Evolutionary conservation across 768 basidiomycete species (phyloP), one percentile per base, ranked within the genome.

Genomic region (Tulasnella sp.): DNA sequence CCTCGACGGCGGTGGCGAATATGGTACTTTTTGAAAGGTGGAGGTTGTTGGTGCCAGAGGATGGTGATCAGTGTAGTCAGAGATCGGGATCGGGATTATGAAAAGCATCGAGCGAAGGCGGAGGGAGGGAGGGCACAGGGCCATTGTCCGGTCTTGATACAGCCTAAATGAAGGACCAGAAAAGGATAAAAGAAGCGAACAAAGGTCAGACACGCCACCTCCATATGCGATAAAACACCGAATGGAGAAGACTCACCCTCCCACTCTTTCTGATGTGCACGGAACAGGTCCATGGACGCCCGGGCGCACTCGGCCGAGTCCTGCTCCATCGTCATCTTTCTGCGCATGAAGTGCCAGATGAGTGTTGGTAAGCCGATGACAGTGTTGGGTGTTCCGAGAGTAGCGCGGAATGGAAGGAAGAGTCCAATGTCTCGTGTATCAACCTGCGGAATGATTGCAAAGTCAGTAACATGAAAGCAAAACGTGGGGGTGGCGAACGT

Each of bases 261-360:
- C 60, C 60, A 61, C 22, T 61, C 53, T 48, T 55, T 52, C 38
- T 61, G 49, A 27, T 56, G 53, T 5, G 53, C 57, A 24, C 60
- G 38, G 34, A 55, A 61, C 41, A 61, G 43, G 44, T 61, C 60
- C 46, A 61, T 56, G n/a, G 60, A 12, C 41, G 60, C 60, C 11
- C 60, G 1, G n/a, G 43, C 25, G 9, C 31, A 42, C 46, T 61
- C 60, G 38, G 42, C 60, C 27, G 57, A 59, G 57, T 59, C 48
- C 15, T 31, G 48, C 10, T 48, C 49, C 46, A 59, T 49, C 11
- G 57, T 59, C 57, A 61, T 55, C 45, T 61, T 48, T 29, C 60
- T 41, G 55, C 53, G 25, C 60, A 61, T 60, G 21, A 60, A 53
- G 50, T 60, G 59, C 59, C 59, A 60, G 42, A 60, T 34, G 38